phyloP scores from a whole-genome alignment of 176 grass and related monocot species.

The Poa annua region DNA sequence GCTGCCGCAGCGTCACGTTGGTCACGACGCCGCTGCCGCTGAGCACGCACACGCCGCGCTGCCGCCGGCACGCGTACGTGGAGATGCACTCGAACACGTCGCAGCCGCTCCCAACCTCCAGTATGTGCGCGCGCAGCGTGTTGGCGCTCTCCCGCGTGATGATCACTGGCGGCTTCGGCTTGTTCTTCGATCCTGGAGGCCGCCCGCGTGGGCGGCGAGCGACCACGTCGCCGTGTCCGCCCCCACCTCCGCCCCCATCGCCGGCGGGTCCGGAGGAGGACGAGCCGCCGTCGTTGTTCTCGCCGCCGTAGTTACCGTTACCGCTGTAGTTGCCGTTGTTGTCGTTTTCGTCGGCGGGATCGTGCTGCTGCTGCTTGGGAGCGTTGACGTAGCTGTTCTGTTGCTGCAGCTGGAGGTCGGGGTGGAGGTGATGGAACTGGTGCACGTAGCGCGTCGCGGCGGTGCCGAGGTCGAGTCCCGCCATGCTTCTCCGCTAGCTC shows the following conservation, averaged over 20 bases:
- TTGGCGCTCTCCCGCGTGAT: slow-evolving; percentile 99
- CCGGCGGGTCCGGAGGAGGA: slow-evolving; percentile 45
- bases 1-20: slow-evolving; percentile 95
- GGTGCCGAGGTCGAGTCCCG: slow-evolving; percentile 90
- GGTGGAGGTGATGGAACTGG: slow-evolving; percentile 73
- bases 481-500: slow-evolving; percentile 89
- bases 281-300: slow-evolving; percentile 60
- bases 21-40: slow-evolving; percentile 93
- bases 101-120: slow-evolving; percentile 89
- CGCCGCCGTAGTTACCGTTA: slow-evolving; percentile 49
- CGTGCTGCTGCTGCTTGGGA: slow-evolving; percentile 49
- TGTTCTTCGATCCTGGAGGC: slow-evolving; percentile 86
- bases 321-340: slow-evolving; percentile 34
- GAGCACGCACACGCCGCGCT: slow-evolving; percentile 94
- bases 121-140: slow-evolving; percentile 93
- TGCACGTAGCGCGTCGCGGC: slow-evolving; percentile 83
- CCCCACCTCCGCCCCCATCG: slow-evolving; percentile 33
- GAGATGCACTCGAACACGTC: slow-evolving; percentile 90
- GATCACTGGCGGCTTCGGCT: slow-evolving; percentile 96
- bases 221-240: slow-evolving; percentile 46
- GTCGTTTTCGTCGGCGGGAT: slow-evolving; percentile 60
- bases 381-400: slow-evolving; percentile 55
- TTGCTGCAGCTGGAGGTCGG: slow-evolving; percentile 65
- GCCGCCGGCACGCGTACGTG: slow-evolving; percentile 82
- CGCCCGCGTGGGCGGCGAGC: slow-evolving; percentile 76